These are phyloP conservation scores for Echinochloa phyllopogon DNA, from an alignment of 176 grass and related monocot genomes.

Conservation along the genomic window DNA sequence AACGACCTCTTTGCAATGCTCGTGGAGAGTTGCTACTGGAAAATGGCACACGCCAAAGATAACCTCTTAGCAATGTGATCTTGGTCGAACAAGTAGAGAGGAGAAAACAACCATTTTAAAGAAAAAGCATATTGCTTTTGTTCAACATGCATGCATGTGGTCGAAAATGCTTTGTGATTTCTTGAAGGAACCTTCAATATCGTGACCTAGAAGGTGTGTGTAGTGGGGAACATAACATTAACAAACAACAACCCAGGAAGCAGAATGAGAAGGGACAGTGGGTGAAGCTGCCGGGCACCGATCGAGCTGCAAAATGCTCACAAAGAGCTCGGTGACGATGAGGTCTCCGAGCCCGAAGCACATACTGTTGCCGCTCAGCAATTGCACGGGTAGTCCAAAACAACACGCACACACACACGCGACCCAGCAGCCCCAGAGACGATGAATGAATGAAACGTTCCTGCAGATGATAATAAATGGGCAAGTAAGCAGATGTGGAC, in stretches of 20 bases:
- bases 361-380: slow-evolving; percentile 33
- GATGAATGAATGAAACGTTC: slow-evolving; percentile 45
- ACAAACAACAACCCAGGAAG: slow-evolving; percentile 9
- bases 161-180: neutral
- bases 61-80: no score
- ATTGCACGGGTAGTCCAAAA: slow-evolving; percentile 45
- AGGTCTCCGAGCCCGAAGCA: slow-evolving; percentile 20
- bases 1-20: no score
- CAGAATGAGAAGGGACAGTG: slow-evolving; percentile 7
- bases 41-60: no score
- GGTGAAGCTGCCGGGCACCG: neutral
- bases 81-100: no score
- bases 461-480: slow-evolving; percentile 44
- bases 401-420: slow-evolving; percentile 21
- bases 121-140: no score
- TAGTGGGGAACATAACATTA: neutral
- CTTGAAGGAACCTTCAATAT: neutral
- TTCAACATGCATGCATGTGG: no score
- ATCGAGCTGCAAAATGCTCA: neutral
- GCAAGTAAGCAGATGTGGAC: slow-evolving; percentile 44
- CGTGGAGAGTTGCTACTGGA: no score
- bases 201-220: neutral
- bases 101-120: no score
- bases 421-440: neutral
- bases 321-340: neutral